Evolutionary conservation across 106 monocot genomes (phyloP).

Genomic region (Phalaenopsis equestris): DNA sequence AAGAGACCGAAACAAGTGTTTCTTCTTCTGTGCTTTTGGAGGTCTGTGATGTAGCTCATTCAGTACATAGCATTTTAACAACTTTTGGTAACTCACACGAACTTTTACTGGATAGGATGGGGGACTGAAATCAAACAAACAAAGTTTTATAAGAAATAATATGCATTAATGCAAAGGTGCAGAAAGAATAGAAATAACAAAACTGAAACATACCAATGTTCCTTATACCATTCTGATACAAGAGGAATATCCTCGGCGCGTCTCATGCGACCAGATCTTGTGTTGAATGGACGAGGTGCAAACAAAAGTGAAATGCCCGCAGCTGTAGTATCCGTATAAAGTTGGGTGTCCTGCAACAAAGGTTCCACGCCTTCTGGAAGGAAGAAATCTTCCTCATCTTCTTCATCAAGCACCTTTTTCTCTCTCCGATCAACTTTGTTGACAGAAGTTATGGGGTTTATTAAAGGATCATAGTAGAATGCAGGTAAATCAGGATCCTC

Average conservation of each 20-base stretch:
- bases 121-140: conserved; percentile 50
- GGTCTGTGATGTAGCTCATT: conserved; percentile 98
- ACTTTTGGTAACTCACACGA: conserved; percentile 96
- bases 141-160: conserved; percentile 5
- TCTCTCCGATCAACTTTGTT: conserved; percentile 73
- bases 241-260: conserved; percentile 98
- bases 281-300: conserved; percentile 94
- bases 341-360: conserved; percentile 52
- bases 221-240: conserved; percentile 99
- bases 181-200: background rate
- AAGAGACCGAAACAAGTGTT: conserved; percentile 87
- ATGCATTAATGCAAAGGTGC: background rate
- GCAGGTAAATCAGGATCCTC: conserved; percentile 99
- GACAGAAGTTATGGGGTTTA: conserved; percentile 76
- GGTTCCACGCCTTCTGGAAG: conserved; percentile 92
- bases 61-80: conserved; percentile 94
- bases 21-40: conserved; percentile 99
- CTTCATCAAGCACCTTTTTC: conserved; percentile 57
- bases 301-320: conserved; percentile 87
- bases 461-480: conserved; percentile 96
- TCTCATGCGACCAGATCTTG: conserved; percentile 87
- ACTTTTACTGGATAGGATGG: conserved; percentile 99
- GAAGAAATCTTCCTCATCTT: conserved; percentile 78
- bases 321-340: conserved; percentile 97
- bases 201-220: conserved; percentile 72